These are phyloP conservation scores for Carex kokanica DNA, from an alignment of 176 grass and related monocot species.

Conservation along the genomic window DNA sequence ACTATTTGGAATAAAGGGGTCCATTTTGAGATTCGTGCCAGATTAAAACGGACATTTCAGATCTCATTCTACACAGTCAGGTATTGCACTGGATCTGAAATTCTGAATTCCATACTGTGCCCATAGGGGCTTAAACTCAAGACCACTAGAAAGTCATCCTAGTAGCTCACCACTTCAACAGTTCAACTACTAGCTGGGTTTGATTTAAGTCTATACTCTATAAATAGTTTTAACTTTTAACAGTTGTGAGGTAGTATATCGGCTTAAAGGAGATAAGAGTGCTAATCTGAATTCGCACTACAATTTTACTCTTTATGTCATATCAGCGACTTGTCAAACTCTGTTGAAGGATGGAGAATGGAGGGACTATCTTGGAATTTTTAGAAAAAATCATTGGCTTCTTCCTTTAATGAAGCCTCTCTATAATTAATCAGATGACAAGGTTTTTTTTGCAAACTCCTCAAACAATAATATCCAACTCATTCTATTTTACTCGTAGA, in stretches of 20 bases:
- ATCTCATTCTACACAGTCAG: too few relatives aligned
- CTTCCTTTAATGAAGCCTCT: constrained; percentile 1
- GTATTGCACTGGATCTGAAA: too few relatives aligned
- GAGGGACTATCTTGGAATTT: neutral
- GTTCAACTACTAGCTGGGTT: neutral
- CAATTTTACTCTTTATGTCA: neutral
- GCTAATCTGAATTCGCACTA: neutral
- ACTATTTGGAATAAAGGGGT: too few relatives aligned
- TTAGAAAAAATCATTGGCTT: neutral
- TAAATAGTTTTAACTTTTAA: neutral
- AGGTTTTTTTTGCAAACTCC: neutral
- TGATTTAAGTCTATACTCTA: neutral
- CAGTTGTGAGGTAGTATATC: neutral
- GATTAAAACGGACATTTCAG: too few relatives aligned
- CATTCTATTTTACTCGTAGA: neutral
- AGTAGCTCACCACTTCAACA: neutral
- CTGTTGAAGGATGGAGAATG: neutral
- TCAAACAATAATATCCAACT: neutral
- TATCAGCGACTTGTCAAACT: neutral
- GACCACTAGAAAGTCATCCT: neutral
- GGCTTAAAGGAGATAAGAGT: neutral
- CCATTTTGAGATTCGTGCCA: too few relatives aligned
- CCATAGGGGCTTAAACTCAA: neutral
- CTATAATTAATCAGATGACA: neutral
- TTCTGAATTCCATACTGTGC: neutral